Base-by-base conservation (phyloP, 1,284 basidiomycete species). In the Wolfiporia cocos region DNA sequence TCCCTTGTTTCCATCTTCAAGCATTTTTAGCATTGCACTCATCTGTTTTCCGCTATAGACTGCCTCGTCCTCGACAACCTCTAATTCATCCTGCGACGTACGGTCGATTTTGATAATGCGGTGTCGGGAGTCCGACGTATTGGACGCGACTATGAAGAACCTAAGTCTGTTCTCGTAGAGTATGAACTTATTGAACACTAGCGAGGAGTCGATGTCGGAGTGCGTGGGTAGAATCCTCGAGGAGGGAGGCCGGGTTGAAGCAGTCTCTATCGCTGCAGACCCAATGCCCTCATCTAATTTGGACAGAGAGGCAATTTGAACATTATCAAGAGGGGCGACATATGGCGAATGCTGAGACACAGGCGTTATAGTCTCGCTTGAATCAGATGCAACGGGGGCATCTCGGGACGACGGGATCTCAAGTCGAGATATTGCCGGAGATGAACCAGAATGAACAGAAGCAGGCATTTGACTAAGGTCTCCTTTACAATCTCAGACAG, bases 41-140 rank as follows among this genome's bases (percentile, higher is more conserved):
- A 97, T 87, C 66, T 99, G 88, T 54, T 82, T 84, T 11, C 85
- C 81, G 33, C 81, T 89, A 62, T 99, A 99, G 23, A 91, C 78
- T 0, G 82, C 81, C 37, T 88, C 81, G 62, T 96, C 94, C 54
- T 96, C 91, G 10, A 88, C 74, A 3, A 95, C 79, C 22, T 68
- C 66, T 3, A 95, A 70, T 48, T 86, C 81, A 28, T 81, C 77
- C 43, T 81, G 80, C 0, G 80, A 75, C 0, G 88, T 91, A 20
- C 93, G 74, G 63, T 97, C 92, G 40, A 97, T 85, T 68, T 92
- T 95, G 55, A 96, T 78, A 44, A 97, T 89, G 19, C 89, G 79
- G 57, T 94, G 91, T 2, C 86, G 78, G 0, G 86, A 83, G 47
- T 90, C 88, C 9, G 86, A 81, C 2, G 86, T 77, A 63, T 92